Conservation (phyloP, 257 asterid genomes). For the Solanum phureja region DNA sequence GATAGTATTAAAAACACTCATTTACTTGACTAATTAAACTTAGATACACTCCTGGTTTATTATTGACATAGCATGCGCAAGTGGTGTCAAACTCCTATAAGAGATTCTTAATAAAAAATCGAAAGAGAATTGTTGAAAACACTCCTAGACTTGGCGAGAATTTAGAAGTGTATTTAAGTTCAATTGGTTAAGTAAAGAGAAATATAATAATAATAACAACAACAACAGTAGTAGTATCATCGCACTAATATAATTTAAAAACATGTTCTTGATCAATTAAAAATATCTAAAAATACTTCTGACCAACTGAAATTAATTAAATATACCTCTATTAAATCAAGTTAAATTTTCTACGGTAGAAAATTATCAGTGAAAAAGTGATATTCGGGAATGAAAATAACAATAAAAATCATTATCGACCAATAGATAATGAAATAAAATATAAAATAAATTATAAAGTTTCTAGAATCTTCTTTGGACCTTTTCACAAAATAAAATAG, state of each 20-base stretch:
- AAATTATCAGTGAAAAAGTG: background rate
- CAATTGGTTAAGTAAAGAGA: too few relatives aligned
- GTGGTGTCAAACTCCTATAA: too few relatives aligned
- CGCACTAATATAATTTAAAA: background rate
- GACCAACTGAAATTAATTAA: background rate
- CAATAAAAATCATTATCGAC: background rate
- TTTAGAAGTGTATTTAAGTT: too few relatives aligned
- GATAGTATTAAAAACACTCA: too few relatives aligned
- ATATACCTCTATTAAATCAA: background rate
- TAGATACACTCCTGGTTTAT: too few relatives aligned
- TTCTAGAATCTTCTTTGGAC: background rate
- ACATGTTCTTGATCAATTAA: background rate
- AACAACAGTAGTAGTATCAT: too few relatives aligned
- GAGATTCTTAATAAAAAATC: too few relatives aligned
- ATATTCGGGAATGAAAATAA: background rate
- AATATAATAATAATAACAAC: too few relatives aligned
- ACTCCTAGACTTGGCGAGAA: fast-evolving
- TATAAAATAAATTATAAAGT: background rate
- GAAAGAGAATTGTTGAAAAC: too few relatives aligned
- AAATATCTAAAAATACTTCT: background rate
- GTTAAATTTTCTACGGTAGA: background rate
- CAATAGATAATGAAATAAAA: background rate
- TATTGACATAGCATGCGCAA: too few relatives aligned
- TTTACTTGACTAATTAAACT: too few relatives aligned
- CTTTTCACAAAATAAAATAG: background rate